A percentile compares a stretch with the other conserved stretches of the same genome.
These are phyloP conservation scores for Puccinia brachypodii DNA, from an alignment of 1,284 basidiomycete species.

Conservation along the genomic window DNA sequence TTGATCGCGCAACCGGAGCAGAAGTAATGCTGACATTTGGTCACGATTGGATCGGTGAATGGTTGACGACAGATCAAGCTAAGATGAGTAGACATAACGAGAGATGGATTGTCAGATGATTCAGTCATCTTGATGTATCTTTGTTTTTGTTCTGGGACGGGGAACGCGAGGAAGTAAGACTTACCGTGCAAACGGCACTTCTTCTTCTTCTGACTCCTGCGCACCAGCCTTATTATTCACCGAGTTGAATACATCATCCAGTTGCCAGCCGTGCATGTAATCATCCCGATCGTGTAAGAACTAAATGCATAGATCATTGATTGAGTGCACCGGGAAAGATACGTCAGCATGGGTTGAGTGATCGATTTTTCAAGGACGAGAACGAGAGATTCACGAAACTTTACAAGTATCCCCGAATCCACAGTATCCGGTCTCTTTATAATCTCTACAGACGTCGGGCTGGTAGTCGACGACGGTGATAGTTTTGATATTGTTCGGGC, in stretches of 20 bases:
- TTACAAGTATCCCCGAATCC: constrained; percentile 99
- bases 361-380: constrained; percentile 79
- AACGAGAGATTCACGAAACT: constrained; percentile 57
- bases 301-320: constrained; percentile 38
- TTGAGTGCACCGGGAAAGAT: constrained; percentile 14
- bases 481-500: constrained; percentile 77
- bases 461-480: constrained; percentile 98
- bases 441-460: constrained; percentile 98
- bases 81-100: background rate
- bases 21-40: constrained; percentile 95
- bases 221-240: constrained; percentile 53
- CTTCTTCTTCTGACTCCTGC: constrained; percentile 67
- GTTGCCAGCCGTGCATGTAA: constrained; percentile 96
- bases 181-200: constrained; percentile 88
- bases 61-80: constrained; percentile 84
- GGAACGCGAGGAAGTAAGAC: background rate
- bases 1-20: constrained; percentile 84
- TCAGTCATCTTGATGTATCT: background rate
- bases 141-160: background rate
- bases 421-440: constrained; percentile 99
- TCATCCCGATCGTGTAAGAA: constrained; percentile 62
- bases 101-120: background rate
- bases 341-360: constrained; percentile 63
- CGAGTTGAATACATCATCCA: constrained; percentile 65
- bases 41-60: constrained; percentile 92